Base-by-base conservation (phyloP, 192 early-diverging fungal genomes). In the Backusella morwellensis region DNA sequence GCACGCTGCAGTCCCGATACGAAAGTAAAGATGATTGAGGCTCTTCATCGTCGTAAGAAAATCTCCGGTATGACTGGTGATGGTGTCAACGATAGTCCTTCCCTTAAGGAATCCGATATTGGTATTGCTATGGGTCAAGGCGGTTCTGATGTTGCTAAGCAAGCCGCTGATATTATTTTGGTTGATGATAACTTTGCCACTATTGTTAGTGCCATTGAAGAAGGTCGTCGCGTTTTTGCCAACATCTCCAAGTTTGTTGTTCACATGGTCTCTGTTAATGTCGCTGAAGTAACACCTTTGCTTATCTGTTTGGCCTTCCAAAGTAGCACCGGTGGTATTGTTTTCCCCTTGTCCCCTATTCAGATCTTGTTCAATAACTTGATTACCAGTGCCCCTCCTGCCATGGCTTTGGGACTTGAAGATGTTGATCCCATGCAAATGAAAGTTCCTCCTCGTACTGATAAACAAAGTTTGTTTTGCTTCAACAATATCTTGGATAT, bases 11-110 rank as follows among this genome's bases (percentile, higher is more conserved):
- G 88, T 76, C 97, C 97, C 21, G 97, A 99, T 77, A 97, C 96
- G 83, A 99, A 99, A 85, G 91, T 97, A 77, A 98, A 99, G 82
- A 97, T 99, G 86, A 96, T 99, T 72, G 90, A 92, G 78, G 95
- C 96, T 17, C 86, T 99, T 71, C 96, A 99, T 82, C 85, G 89
- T 40, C 87, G 90, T 68, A 85, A 85, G 19, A 85, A 88, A 42
- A 90, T 92, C 74, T 88, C 90, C 70, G 95, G 90, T 52, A 97
- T 97, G 95, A 97, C 97, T 38, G 97, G 80, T 67, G 93, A 95
- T 81, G 93, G 93, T 75, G 92, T 93, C 52, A 95, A 95, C 82
- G 93, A 95, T 83, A 88, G 90, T 54, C 93, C 93, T 7, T 87
- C 88, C 83, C 87, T 95, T 68, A 93, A 93, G 74, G 89, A 92